Conservation (phyloP, 257 asterid species). For the Phtheirospermum japonicum region DNA sequence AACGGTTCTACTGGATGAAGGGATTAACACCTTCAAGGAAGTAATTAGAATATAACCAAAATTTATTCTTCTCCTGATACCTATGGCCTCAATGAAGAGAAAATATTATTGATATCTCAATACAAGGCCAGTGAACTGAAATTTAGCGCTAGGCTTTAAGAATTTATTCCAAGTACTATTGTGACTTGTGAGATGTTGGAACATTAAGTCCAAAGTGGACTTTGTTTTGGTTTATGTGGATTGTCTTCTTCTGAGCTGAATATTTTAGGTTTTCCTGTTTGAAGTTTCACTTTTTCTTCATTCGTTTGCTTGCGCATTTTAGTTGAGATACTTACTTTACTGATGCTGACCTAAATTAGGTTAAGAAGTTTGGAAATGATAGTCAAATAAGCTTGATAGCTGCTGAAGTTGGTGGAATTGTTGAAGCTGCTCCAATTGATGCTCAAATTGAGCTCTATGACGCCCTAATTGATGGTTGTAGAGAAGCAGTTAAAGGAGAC, state of each 20-base stretch:
- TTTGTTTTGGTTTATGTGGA: not conserved
- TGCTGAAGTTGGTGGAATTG: constrained; percentile 90
- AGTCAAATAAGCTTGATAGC: constrained; percentile 80
- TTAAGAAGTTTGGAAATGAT: constrained; percentile 91
- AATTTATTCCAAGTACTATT: not conserved
- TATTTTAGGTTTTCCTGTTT: not conserved
- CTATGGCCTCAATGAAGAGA: constrained; percentile 3
- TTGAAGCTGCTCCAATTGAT: constrained; percentile 90
- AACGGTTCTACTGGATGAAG: not conserved
- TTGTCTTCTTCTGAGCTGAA: constrained; percentile 3
- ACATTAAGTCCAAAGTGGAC: not conserved
- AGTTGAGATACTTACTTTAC: constrained; percentile 13
- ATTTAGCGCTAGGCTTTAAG: not conserved
- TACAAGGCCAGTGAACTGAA: not conserved
- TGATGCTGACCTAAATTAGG: constrained; percentile 44
- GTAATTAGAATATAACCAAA: not conserved
- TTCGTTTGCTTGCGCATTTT: constrained; percentile 16
- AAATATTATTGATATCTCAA: not conserved
- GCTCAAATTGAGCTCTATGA: constrained; percentile 95
- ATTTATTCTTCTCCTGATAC: not conserved
- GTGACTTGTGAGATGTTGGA: not conserved
- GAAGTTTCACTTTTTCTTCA: not conserved
- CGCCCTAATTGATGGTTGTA: constrained; percentile 90
- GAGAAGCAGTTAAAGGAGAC: constrained; percentile 78
- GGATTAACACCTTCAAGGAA: not conserved